Base-by-base conservation (phyloP, 805 yeast species). In the Lachancea waltii region DNA sequence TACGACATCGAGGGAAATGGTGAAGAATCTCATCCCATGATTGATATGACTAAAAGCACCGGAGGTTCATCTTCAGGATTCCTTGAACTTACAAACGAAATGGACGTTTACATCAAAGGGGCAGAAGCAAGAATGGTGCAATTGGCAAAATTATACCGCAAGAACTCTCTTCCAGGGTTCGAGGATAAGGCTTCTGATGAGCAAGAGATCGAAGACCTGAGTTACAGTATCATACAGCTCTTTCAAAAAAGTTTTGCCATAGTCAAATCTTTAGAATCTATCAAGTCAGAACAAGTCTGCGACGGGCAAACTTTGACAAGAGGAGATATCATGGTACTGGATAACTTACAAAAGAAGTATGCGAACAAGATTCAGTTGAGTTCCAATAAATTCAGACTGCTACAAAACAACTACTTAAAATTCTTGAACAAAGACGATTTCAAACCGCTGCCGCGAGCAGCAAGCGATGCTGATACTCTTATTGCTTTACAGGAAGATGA, bases 331-430 rank as follows among this genome's bases (percentile, higher is more conserved):
- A 65, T 70, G 35, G 79, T 90, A 68, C 67, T 86, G 40, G 80
- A 77, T 35, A 92, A 90, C 60, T 75, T 85, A 64, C 82, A 85
- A 59, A 84, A 85, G 50, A 79, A 78, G 33, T 78, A 89, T 58
- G 98, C 98, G 2, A 68, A 81, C 31, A 79, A 81, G 56, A 79
- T 92, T 16, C 98, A 92, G 58, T 79, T 77, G 29, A 65, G 75
- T 31, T 81, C 94, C 28, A 74, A 89, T 14, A 73, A 70, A 36
- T 92, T 89, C 62, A 67, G 97, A 36, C 83, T 85, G 54, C 65
- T 92, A 50, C 99, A 92, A 58, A 85, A 90, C 53, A 79, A 82
- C 46, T 92, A 92, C 53, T 79, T 92, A 54, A 82, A 85, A 56
- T 84, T 82, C 48, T 67, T 90, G 41, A 77, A 83, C 48, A 84